phyloP scores from a whole-genome alignment of 192 early-diverging fungal species.

The Backusella parvicylindrica region DNA sequence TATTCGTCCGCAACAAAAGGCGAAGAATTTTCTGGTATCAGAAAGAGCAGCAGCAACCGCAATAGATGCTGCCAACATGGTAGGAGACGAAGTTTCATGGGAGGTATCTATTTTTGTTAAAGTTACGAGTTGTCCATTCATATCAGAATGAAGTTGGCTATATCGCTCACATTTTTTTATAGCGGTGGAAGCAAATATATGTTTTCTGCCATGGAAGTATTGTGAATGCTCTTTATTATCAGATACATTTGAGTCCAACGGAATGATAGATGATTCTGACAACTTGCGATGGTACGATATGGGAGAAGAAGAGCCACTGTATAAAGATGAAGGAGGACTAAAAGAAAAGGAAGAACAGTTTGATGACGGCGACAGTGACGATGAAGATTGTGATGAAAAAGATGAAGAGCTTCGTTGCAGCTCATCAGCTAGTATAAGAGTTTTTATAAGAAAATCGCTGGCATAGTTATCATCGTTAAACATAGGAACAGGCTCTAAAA shows the following conservation, averaged over 20 bases:
- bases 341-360: background rate
- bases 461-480: background rate
- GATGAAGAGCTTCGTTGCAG: background rate
- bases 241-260: background rate
- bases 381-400: background rate
- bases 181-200: background rate
- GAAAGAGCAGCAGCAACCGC: background rate
- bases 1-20: background rate
- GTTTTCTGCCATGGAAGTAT: background rate
- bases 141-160: background rate
- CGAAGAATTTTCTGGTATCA: background rate
- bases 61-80: constrained; percentile 8
- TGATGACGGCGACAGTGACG: background rate
- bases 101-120: background rate
- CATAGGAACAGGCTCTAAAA: constrained; percentile 10
- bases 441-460: background rate
- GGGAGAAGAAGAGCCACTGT: background rate
- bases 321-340: background rate
- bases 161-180: background rate
- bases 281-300: background rate
- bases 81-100: background rate
- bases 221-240: background rate
- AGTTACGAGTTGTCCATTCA: background rate
- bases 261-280: background rate
- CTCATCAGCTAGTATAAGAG: background rate